A percentile compares a stretch with the other conserved stretches of the same genome.
Evolutionary conservation across 2,329 filamentous ascomycete species (phyloP).

Genomic region (Fusarium veterinarium): DNA sequence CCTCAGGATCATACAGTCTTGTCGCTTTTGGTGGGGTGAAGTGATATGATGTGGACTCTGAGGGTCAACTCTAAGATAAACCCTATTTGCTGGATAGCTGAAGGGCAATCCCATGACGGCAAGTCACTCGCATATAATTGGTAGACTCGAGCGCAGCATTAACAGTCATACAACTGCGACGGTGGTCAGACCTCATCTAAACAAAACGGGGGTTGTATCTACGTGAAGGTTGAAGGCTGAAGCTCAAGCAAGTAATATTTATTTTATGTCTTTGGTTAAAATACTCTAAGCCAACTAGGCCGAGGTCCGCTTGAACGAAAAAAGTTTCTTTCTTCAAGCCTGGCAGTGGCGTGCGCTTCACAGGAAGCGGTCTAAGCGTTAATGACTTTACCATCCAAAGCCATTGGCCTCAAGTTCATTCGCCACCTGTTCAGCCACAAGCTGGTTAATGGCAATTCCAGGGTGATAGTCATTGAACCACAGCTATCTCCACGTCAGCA

Average conservation of each 20-base stretch:
- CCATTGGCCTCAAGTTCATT: not conserved
- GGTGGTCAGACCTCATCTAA: accelerated
- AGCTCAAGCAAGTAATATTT: too few species aligned
- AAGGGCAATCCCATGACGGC: too few species aligned
- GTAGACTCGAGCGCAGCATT: accelerated
- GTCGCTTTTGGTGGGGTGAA: too few species aligned
- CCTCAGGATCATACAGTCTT: too few species aligned
- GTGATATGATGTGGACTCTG: too few species aligned
- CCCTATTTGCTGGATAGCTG: too few species aligned
- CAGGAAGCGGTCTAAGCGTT: accelerated
- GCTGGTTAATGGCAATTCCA: slow-evolving; percentile 53
- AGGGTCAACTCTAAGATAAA: too few species aligned
- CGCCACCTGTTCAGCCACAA: slow-evolving; percentile 54
- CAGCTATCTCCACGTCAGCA: slow-evolving; percentile 40
- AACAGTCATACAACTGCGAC: accelerated
- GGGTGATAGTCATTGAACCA: slow-evolving; percentile 60
- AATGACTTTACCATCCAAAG: slow-evolving; percentile 2
- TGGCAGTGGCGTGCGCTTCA: too few species aligned
- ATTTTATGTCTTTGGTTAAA: accelerated
- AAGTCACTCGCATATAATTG: too few species aligned
- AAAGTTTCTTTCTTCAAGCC: too few species aligned
- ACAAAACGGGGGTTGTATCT: accelerated
- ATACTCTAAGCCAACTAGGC: not conserved
- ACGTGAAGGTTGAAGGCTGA: too few species aligned
- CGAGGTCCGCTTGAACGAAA: too few species aligned